These are phyloP conservation scores for Phalaenopsis hybrid DNA, from an alignment of 116 monocot species.

Conservation along the genomic window DNA sequence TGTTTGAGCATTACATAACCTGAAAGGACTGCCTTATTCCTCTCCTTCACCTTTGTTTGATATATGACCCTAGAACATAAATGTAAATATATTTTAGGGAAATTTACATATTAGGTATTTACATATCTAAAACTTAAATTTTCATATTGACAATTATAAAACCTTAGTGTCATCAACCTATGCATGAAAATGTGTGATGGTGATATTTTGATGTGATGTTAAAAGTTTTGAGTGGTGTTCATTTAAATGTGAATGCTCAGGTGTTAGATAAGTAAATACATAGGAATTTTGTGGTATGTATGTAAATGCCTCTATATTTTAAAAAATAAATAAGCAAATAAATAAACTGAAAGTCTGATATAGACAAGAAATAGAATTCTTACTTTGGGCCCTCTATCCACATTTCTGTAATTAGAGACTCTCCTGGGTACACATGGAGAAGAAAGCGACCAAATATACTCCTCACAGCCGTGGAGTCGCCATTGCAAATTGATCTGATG, in stretches of 20 bases:
- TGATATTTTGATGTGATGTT: too few species aligned
- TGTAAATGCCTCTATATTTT: too few species aligned
- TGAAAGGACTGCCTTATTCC: conserved; percentile 49
- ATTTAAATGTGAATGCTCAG: too few species aligned
- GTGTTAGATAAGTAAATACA: too few species aligned
- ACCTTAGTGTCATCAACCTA: too few species aligned
- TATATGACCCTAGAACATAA: conserved; percentile 46
- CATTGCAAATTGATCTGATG: conserved; percentile 63
- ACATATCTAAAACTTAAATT: too few species aligned
- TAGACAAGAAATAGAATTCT: not conserved
- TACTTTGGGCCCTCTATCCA: conserved; percentile 76
- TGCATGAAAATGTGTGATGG: too few species aligned
- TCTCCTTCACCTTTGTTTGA: conserved; percentile 81
- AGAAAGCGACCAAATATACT: conserved; percentile 86
- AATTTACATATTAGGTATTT: too few species aligned
- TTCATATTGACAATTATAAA: too few species aligned
- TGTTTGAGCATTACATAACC: conserved; percentile 59
- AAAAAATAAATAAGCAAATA: not conserved
- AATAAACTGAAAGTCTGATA: not conserved
- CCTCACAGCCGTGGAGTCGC: conserved; percentile 53
- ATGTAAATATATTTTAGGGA: not conserved
- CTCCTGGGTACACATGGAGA: conserved; percentile 84
- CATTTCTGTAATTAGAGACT: conserved; percentile 87
- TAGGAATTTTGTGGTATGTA: too few species aligned
- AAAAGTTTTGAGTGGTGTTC: too few species aligned